phyloP scores from a whole-genome alignment of 1,284 basidiomycete species.

The Pseudozyma pruni region DNA sequence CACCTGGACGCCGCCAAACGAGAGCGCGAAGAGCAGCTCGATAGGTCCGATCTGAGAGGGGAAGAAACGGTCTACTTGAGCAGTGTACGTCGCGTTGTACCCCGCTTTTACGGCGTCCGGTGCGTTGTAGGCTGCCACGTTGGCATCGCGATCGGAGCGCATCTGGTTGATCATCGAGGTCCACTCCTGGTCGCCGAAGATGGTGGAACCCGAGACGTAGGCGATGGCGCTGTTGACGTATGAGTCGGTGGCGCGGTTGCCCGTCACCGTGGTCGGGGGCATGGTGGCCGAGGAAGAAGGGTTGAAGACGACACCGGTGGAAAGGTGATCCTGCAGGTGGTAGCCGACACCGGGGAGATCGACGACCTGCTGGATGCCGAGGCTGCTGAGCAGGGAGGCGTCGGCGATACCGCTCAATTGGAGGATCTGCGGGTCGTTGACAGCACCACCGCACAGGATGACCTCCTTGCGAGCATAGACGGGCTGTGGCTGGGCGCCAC shows the following conservation, averaged over 20 bases:
- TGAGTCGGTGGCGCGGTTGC: slow-evolving; percentile 72
- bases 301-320: slow-evolving; percentile 20
- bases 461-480: slow-evolving; percentile 69
- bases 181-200: slow-evolving; percentile 69
- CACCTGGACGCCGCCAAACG: slow-evolving; percentile 67
- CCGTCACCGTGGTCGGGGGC: slow-evolving; percentile 39
- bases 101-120: slow-evolving; percentile 73
- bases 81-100: slow-evolving; percentile 75
- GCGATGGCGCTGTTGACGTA: slow-evolving; percentile 77
- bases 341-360: slow-evolving; percentile 68
- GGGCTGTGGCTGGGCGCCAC: slow-evolving; percentile 17
- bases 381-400: slow-evolving; percentile 72
- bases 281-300: slow-evolving; percentile 66
- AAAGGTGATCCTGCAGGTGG: slow-evolving; percentile 69
- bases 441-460: slow-evolving; percentile 69
- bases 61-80: slow-evolving; percentile 71
- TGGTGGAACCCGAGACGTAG: slow-evolving; percentile 74
- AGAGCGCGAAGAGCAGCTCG: slow-evolving; percentile 55
- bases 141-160: slow-evolving; percentile 27
- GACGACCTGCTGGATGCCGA: slow-evolving; percentile 54
- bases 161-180: slow-evolving; percentile 35
- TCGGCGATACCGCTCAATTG: slow-evolving; percentile 70
- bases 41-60: slow-evolving; percentile 43
- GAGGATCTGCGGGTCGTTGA: slow-evolving; percentile 70
- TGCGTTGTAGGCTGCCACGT: slow-evolving; percentile 71